Conservation (phyloP, 75 land plant genomes). For the Cupressus sempervirens region DNA sequence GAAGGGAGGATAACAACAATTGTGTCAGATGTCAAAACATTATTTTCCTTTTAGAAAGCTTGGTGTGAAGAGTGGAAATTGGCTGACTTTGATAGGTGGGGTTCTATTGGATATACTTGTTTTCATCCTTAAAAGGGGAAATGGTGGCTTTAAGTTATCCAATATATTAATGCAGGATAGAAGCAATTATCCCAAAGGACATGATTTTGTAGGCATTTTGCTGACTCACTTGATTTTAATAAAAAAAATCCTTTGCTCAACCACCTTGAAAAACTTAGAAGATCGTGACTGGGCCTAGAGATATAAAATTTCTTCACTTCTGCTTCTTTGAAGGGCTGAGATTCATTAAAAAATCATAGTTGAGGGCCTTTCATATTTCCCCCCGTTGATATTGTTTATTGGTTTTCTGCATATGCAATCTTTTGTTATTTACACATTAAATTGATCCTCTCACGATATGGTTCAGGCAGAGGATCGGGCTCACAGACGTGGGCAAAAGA, state of each 20-base stretch:
- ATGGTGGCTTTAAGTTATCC: not conserved
- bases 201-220: not conserved
- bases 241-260: not conserved
- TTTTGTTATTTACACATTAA: not conserved
- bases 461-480: conserved; percentile 95
- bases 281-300: not conserved
- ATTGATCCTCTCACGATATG: conserved; percentile 3
- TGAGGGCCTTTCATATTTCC: not conserved
- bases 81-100: not conserved
- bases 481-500: conserved; percentile 89
- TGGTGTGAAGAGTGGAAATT: not conserved
- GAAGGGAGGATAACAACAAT: not conserved
- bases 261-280: not conserved
- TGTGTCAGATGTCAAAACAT: not conserved
- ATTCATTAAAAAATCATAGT: not conserved
- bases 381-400: not conserved
- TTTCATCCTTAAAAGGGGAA: not conserved
- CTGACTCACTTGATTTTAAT: not conserved
- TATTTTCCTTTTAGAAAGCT: not conserved
- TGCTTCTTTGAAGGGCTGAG: not conserved
- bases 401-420: not conserved
- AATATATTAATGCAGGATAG: not conserved
- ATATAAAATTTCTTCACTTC: not conserved
- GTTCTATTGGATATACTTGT: not conserved
- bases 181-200: not conserved